These are phyloP conservation scores for Euphorbia celastroides DNA, from an alignment of 441 rosid genomes.

Conservation along the genomic window DNA sequence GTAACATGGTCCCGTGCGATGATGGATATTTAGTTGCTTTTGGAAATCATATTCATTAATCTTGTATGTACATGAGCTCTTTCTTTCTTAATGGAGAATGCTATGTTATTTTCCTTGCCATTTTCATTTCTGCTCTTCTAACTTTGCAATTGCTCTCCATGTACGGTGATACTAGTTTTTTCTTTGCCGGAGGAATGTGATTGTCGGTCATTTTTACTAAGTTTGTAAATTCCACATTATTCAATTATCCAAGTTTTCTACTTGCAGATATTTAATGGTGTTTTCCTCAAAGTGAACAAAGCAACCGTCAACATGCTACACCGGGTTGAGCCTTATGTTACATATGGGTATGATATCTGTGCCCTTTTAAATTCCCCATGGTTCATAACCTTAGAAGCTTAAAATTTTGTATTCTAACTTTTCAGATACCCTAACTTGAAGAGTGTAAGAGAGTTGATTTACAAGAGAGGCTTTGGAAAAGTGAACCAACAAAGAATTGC, in stretches of 20 bases:
- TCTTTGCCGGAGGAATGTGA: not conserved
- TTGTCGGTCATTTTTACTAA: not conserved
- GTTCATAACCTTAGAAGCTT: not conserved
- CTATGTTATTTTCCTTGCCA: not conserved
- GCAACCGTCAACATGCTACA: slow-evolving; percentile 85
- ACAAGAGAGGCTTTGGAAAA: slow-evolving; percentile 75
- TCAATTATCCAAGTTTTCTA: not conserved
- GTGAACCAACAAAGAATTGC: slow-evolving; percentile 57
- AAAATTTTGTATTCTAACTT: not conserved
- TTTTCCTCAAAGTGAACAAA: slow-evolving; percentile 79
- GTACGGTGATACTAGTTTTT: no score
- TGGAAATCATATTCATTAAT: not conserved
- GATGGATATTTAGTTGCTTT: not conserved
- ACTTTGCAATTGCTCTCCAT: not conserved
- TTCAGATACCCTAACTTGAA: slow-evolving; percentile 65
- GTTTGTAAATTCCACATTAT: not conserved
- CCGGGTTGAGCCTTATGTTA: slow-evolving; percentile 81
- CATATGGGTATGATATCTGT: slow-evolving; percentile 46
- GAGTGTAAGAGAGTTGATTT: slow-evolving; percentile 66
- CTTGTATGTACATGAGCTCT: not conserved
- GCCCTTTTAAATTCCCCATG: not conserved
- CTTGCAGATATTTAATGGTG: slow-evolving; percentile 65
- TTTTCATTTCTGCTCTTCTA: not conserved
- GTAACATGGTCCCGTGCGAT: not conserved
- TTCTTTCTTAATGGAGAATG: not conserved